Conservation (phyloP, 495 filamentous ascomycete genomes). For the Aspergillus taichungensis region DNA sequence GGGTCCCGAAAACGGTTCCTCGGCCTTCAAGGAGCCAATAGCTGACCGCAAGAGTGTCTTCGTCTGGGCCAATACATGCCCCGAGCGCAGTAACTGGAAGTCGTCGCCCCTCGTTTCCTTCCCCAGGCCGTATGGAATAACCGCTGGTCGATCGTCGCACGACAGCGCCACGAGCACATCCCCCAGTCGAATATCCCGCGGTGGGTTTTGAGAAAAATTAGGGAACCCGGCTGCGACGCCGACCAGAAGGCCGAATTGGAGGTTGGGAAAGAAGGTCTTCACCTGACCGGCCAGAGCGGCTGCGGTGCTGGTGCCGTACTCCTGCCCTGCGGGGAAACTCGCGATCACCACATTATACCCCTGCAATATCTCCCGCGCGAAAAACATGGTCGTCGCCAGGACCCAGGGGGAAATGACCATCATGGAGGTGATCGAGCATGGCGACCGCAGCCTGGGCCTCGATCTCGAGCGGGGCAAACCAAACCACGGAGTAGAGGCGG, state of each 20-base stretch:
- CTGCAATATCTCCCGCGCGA: slow-evolving; percentile 3
- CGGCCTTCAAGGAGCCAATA: too few relatives aligned
- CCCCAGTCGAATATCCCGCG: slow-evolving; percentile 31
- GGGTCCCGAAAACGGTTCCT: too few relatives aligned
- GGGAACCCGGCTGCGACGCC: slow-evolving; percentile 24
- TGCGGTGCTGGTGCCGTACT: slow-evolving; percentile 23
- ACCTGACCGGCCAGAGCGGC: slow-evolving; percentile 27
- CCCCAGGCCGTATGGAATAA: slow-evolving; percentile 20
- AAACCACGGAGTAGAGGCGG: slow-evolving; percentile 2
- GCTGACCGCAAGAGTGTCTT: too few relatives aligned
- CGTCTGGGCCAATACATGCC: slow-evolving; percentile 14
- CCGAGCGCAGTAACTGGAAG: slow-evolving; percentile 12
- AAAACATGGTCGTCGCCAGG: slow-evolving; percentile 28
- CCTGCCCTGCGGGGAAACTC: slow-evolving; percentile 1
- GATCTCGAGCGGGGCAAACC: slow-evolving; percentile 4
- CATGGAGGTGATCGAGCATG: slow-evolving; percentile 9
- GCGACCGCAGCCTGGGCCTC: slow-evolving; percentile 1
- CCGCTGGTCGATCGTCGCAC: slow-evolving; percentile 3
- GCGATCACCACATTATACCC: slow-evolving; percentile 5
- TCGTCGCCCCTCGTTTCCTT: slow-evolving; percentile 9
- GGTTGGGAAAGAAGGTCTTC: slow-evolving; percentile 28
- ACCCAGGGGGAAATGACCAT: slow-evolving; percentile 12
- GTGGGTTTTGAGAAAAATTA: slow-evolving; percentile 10
- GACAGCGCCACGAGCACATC: slow-evolving; percentile 27
- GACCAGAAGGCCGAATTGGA: slow-evolving; percentile 30